These are phyloP conservation scores for Westerdykella aurantiaca DNA, from an alignment of 2,329 filamentous ascomycete species.

Conservation along the genomic window DNA sequence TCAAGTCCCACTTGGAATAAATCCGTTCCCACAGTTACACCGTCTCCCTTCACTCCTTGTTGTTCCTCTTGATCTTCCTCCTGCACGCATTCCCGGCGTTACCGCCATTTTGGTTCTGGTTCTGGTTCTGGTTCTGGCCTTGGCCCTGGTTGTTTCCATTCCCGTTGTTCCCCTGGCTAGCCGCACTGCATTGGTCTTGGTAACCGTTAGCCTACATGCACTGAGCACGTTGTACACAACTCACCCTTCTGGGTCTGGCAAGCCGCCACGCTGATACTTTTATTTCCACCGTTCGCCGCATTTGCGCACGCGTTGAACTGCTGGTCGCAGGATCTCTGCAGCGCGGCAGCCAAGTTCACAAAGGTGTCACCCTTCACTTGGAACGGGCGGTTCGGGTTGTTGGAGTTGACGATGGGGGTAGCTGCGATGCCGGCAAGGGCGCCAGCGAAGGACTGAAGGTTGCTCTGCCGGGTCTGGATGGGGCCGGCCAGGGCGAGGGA, in stretches of 20 bases:
- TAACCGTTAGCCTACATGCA: neutral
- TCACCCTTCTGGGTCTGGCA: conserved; percentile 52
- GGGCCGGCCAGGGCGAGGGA: conserved; percentile 16
- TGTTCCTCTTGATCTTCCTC: too few species aligned
- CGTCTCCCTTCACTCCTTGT: too few species aligned
- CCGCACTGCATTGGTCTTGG: neutral
- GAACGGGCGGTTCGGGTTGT: conserved; percentile 43
- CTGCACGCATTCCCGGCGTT: too few species aligned
- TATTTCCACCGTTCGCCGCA: conserved; percentile 49
- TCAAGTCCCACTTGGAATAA: too few species aligned
- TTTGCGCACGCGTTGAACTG: conserved; percentile 58
- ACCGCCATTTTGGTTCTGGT: too few species aligned
- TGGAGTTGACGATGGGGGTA: conserved; percentile 47
- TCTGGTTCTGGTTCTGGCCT: too few species aligned
- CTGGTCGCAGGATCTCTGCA: conserved; percentile 57
- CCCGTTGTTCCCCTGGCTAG: neutral
- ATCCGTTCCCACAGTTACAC: too few species aligned
- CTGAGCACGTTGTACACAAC: conserved; percentile 1
- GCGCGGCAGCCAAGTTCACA: conserved; percentile 50
- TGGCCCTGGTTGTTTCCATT: neutral
- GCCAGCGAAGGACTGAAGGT: conserved; percentile 37
- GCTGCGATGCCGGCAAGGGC: conserved; percentile 50
- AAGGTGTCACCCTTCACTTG: conserved; percentile 41
- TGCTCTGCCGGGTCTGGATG: conserved; percentile 19
- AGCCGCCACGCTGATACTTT: conserved; percentile 42